Evolutionary conservation across 352 stramenopile genomes (phyloP).

Genomic region (Pythium chondricola): DNA sequence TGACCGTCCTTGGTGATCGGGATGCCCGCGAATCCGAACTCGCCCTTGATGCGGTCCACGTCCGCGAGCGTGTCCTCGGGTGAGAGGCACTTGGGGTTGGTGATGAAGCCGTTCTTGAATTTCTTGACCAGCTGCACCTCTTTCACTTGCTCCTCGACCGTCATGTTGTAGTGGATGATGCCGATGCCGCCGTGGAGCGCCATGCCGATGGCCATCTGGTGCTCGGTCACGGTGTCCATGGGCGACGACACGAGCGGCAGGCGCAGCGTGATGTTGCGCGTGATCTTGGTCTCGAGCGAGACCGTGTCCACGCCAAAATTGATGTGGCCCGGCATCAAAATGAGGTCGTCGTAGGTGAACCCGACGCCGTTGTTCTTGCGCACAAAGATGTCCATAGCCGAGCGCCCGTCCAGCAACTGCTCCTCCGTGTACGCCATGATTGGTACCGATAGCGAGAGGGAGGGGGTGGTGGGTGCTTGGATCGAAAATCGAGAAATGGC

Average conservation of each 20-base stretch:
- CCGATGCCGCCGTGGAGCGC: slow-evolving; percentile 98
- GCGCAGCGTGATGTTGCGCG: slow-evolving; percentile 94
- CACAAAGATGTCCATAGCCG: slow-evolving; percentile 80
- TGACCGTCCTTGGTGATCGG: slow-evolving; percentile 98
- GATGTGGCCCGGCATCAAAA: slow-evolving; percentile 89
- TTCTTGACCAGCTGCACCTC: slow-evolving; percentile 95
- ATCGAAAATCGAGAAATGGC: slow-evolving; percentile 27
- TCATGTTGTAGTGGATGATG: slow-evolving; percentile 99
- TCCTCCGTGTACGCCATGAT: too few species aligned
- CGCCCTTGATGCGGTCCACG: slow-evolving; percentile 93
- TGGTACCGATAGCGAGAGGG: too few species aligned
- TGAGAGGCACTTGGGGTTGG: slow-evolving; percentile 95
- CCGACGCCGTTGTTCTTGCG: slow-evolving; percentile 77
- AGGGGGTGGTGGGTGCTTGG: slow-evolving; percentile 2
- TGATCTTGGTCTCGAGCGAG: slow-evolving; percentile 92
- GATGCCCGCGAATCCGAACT: slow-evolving; percentile 98
- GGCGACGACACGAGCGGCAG: slow-evolving; percentile 96
- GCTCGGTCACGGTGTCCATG: slow-evolving; percentile 99
- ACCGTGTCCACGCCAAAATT: slow-evolving; percentile 92
- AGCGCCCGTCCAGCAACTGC: slow-evolving; percentile 72
- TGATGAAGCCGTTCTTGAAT: slow-evolving; percentile 99
- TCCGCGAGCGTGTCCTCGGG: slow-evolving; percentile 94
- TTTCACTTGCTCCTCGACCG: slow-evolving; percentile 94
- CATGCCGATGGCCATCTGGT: slow-evolving; percentile 99
- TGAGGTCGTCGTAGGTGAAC: slow-evolving; percentile 73